Percentiles rank a stretch among this genome's conserved stretches.
phyloP scores from a whole-genome alignment of 1,284 basidiomycete genomes.

The Cerrena zonata region DNA sequence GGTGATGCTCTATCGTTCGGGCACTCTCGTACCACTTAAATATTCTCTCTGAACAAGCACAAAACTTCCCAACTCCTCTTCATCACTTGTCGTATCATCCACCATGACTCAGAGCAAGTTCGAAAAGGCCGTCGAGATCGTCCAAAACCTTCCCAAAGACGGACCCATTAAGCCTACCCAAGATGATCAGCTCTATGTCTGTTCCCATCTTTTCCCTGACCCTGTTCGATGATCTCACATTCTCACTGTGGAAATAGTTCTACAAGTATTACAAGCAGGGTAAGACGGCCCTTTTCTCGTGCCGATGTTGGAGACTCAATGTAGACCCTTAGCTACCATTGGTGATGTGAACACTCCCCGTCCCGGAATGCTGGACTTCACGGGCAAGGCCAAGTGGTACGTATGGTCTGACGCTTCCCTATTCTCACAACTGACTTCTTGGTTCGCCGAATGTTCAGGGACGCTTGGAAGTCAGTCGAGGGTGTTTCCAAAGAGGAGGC shows the following conservation, averaged over 20 bases:
- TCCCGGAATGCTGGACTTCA: conserved; percentile 74
- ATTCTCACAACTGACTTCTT: neutral
- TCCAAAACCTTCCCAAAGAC: conserved; percentile 68
- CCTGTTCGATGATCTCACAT: neutral
- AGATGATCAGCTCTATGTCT: conserved; percentile 75
- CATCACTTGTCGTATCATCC: conserved; percentile 17
- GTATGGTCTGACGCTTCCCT: conserved; percentile 16
- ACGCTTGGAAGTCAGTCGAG: conserved; percentile 81
- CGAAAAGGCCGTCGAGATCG: conserved; percentile 73
- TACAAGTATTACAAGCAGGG: conserved; percentile 92
- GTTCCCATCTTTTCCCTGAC: conserved; percentile 21
- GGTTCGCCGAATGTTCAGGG: conserved; percentile 42
- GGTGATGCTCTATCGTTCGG: conserved; percentile 13
- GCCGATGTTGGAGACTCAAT: neutral
- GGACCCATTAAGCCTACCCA: conserved; percentile 73
- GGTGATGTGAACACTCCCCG: conserved; percentile 64
- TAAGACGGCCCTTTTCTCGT: conserved; percentile 24
- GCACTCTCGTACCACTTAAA: neutral
- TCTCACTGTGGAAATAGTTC: conserved; percentile 52
- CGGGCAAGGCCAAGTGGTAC: conserved; percentile 81
- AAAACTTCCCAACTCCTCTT: conserved; percentile 1
- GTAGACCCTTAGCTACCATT: conserved; percentile 49
- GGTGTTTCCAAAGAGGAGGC: conserved; percentile 71
- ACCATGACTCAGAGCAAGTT: conserved; percentile 66
- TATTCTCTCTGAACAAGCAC: conserved; percentile 4